A percentile compares a stretch with the other conserved stretches of the same genome.
phyloP scores from a whole-genome alignment of 139 green algal species.

The Coelastrella sp. region DNA sequence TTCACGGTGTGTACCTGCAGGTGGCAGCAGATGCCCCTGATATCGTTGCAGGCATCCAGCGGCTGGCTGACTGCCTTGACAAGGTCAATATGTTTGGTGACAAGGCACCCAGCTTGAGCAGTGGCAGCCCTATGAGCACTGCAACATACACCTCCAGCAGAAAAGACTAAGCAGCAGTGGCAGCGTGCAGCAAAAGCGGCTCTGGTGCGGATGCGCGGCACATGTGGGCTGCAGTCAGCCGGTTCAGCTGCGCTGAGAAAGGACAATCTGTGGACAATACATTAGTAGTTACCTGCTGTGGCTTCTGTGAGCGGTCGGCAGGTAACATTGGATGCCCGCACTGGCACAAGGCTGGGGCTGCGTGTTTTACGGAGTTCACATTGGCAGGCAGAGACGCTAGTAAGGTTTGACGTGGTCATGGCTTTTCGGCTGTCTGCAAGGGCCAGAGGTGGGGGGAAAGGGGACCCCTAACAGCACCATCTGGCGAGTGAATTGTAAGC shows the following conservation, averaged over 20 bases:
- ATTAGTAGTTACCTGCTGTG: too few relatives aligned
- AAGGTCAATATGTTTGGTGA: constrained; percentile 18
- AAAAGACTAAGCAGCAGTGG: neutral
- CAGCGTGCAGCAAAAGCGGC: neutral
- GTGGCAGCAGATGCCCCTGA: constrained; percentile 44
- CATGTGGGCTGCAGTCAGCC: neutral
- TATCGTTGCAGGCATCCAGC: constrained; percentile 40
- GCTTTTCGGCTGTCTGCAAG: too few relatives aligned
- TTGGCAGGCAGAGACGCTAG: too few relatives aligned
- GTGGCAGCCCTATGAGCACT: constrained; percentile 43
- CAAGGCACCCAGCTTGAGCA: constrained; percentile 39
- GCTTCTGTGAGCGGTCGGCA: too few relatives aligned
- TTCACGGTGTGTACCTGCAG: neutral
- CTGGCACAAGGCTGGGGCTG: too few relatives aligned
- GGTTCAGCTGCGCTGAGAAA: neutral
- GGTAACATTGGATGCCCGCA: too few relatives aligned
- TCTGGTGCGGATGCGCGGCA: neutral
- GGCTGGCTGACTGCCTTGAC: constrained; percentile 45
- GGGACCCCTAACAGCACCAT: too few relatives aligned
- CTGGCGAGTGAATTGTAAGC: too few relatives aligned
- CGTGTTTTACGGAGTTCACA: too few relatives aligned
- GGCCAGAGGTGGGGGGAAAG: too few relatives aligned
- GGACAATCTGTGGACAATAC: too few relatives aligned
- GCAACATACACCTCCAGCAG: constrained; percentile 5
- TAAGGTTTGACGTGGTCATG: too few relatives aligned